A percentile compares a stretch with the other conserved stretches of the same genome.
phyloP scores from a whole-genome alignment of 179 eudicot species.

The Corrigiola litoralis region DNA sequence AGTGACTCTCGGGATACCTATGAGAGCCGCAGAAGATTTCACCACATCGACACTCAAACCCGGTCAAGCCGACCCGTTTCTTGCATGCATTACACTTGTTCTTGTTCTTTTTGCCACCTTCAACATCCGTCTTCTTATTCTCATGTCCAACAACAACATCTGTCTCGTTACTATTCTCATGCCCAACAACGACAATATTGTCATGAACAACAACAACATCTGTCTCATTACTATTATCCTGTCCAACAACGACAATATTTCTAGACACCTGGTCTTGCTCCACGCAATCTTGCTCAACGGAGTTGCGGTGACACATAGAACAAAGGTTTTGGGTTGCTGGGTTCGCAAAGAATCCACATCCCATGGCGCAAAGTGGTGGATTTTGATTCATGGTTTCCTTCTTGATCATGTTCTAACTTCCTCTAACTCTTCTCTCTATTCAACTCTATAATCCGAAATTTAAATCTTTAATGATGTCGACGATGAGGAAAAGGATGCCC shows the following conservation, averaged over 20 bases:
- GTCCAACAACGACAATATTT: too few species aligned
- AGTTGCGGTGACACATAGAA: conserved; percentile 51
- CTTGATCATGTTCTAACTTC: too few species aligned
- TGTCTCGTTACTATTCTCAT: too few species aligned
- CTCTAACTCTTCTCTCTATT: too few species aligned
- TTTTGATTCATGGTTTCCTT: conserved; percentile 5
- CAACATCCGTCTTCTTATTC: background rate
- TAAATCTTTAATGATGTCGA: background rate
- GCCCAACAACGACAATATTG: too few species aligned
- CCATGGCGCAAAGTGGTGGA: conserved; percentile 44
- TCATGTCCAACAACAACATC: background rate
- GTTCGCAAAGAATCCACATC: conserved; percentile 58
- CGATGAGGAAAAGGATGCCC: too few species aligned
- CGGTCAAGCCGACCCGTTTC: conserved; percentile 45
- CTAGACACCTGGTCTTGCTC: too few species aligned
- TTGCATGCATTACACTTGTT: conserved; percentile 36
- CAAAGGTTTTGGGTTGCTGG: conserved; percentile 46
- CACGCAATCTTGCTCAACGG: conserved; percentile 17
- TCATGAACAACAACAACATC: too few species aligned
- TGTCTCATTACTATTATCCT: too few species aligned
- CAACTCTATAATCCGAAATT: background rate
- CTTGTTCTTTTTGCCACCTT: background rate
- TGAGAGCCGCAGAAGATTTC: conserved; percentile 34
- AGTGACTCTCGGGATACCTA: conserved; percentile 42
- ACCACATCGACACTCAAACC: conserved; percentile 47